Base-by-base conservation (phyloP, 78 protist genomes). In the Dictyostelium purpureum region DNA sequence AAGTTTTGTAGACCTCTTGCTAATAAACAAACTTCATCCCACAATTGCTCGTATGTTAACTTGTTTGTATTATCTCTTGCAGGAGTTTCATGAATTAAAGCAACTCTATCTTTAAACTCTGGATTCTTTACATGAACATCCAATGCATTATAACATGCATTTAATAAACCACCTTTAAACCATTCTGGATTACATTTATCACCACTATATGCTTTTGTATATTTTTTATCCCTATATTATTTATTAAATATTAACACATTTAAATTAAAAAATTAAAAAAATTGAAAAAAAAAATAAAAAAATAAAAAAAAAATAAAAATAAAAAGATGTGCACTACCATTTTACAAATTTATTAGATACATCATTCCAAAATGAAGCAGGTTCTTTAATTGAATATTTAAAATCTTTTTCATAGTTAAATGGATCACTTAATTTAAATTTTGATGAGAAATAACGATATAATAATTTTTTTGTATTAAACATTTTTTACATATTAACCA, bases 1-100 rank as follows among this genome's bases (percentile, higher is more conserved):
- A 67, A 38, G 47, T 93, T 71, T 49, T 67, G 56, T 49, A 96
- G 51, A 54, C 42, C 97, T 37, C 77, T 79, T 26, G 97, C 95
- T 24, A 95, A 26, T 40, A 42, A 21, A 37, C 94, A 82, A 33
- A 96, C 97, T n/a, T 83, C 26, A 21, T 83, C 90, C 26, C 65
- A 71, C 10, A 83, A 33, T 54, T 83, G 74, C 19, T 26, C 56
- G 42, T 83, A 83, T 2, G 90, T 83, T 10, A 63, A 56, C 38
- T 26, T 83, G 7, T 40, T 11, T 5, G 33, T 21, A 18, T 26
- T 81, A 5, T 57, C 66, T 11, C 40, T 51, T 33, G 66, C 12
- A 26, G 90, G 90, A 43, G 80, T 83, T 28, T 83, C 90, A 38
- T 83, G 79, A 42, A 83, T 40, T 4, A 70, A 43, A 37, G 90